These are phyloP conservation scores for Ceratocystis cubensis DNA, from an alignment of 2,329 filamentous ascomycete genomes.

Conservation along the genomic window DNA sequence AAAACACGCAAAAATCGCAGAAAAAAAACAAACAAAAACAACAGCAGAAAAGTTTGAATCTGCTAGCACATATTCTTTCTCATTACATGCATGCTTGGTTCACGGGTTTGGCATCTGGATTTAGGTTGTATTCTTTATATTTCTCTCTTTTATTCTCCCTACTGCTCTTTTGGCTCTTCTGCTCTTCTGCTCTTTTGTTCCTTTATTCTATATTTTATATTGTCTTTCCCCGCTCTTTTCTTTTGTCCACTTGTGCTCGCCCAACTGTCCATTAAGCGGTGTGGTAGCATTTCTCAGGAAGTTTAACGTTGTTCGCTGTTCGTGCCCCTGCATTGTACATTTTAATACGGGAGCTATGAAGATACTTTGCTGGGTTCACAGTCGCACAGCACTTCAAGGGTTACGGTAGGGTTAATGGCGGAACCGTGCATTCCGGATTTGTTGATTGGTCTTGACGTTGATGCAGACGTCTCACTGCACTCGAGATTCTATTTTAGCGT, in stretches of 20 bases:
- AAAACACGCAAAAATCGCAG: background rate
- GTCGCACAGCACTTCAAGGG: background rate
- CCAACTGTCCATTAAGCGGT: background rate
- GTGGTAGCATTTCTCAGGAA: background rate
- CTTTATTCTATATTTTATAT: background rate
- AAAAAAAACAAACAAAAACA: slow-evolving; percentile 5
- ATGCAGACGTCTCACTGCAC: no score
- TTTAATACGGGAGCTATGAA: no score
- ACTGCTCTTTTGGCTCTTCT: background rate
- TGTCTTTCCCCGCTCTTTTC: background rate
- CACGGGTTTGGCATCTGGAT: slow-evolving; percentile 3
- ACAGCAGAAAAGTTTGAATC: slow-evolving; percentile 1
- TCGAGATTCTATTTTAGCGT: no score
- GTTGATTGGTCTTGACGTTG: background rate
- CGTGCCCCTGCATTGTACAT: background rate
- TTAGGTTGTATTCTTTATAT: slow-evolving; percentile 4
- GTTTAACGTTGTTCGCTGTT: background rate
- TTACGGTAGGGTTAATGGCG: background rate
- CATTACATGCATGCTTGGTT: slow-evolving; percentile 8
- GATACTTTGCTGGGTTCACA: background rate
- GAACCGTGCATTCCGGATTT: slow-evolving; percentile 2
- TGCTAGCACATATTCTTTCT: slow-evolving; percentile 1
- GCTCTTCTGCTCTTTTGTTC: background rate
- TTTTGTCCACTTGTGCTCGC: background rate
- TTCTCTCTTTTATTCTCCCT: background rate